These are phyloP conservation scores for Conticribra guillardii DNA, from an alignment of 108 stramenopile genomes.

Conservation along the genomic window DNA sequence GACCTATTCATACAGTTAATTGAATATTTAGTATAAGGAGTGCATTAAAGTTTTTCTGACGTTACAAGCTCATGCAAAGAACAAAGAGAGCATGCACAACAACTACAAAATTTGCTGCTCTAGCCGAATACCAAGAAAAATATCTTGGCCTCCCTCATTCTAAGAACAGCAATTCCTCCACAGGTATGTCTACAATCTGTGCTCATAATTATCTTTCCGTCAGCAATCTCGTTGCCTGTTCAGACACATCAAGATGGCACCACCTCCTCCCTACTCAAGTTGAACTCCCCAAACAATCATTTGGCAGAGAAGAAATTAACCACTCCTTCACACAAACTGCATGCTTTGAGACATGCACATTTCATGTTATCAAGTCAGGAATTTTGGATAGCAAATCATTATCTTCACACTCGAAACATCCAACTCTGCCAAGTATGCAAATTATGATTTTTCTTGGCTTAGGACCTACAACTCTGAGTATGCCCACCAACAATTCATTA, in stretches of 20 bases:
- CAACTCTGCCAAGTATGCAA: not conserved
- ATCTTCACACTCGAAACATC: not conserved
- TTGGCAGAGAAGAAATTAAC: not conserved
- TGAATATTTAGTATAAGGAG: no score
- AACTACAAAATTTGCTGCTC: no score
- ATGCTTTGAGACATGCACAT: not conserved
- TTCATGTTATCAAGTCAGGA: not conserved
- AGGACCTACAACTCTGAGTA: not conserved
- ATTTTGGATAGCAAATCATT: not conserved
- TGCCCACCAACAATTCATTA: not conserved
- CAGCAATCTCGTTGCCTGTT: no score
- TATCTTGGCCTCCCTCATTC: no score
- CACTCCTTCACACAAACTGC: not conserved
- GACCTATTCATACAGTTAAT: no score
- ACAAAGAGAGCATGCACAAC: no score
- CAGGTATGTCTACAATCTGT: no score
- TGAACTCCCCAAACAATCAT: not conserved
- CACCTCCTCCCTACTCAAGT: not conserved
- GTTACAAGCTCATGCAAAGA: no score
- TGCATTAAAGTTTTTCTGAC: no score
- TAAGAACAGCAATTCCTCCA: no score
- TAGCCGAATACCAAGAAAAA: no score
- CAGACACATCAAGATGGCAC: not conserved
- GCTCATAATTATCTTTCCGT: no score
- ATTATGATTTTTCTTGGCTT: not conserved